Percentiles rank a stretch among this genome's conserved stretches.
These are phyloP conservation scores for Starmerella roubikii DNA, from an alignment of 805 yeast genomes.

Conservation along the genomic window DNA sequence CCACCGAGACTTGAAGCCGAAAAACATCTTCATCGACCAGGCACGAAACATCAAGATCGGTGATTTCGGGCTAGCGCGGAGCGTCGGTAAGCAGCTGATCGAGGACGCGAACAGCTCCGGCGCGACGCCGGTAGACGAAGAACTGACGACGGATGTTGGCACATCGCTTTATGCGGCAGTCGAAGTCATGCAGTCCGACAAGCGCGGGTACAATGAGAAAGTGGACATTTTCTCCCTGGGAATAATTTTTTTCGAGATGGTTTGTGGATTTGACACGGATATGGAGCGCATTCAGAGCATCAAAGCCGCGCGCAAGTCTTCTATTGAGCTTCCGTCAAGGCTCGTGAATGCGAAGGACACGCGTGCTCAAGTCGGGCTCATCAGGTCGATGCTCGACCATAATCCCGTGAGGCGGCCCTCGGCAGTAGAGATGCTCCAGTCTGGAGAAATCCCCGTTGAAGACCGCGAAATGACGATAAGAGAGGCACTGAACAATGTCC, in stretches of 20 bases:
- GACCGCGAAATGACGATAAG: slow-evolving; percentile 82
- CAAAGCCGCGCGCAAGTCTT: slow-evolving; percentile 44
- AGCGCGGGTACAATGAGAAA: slow-evolving; percentile 77
- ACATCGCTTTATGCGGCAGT: slow-evolving; percentile 86
- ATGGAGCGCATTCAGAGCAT: slow-evolving; percentile 81
- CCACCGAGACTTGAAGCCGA: slow-evolving; percentile 90
- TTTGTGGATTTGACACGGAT: slow-evolving; percentile 67
- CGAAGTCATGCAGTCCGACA: slow-evolving; percentile 44
- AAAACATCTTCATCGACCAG: slow-evolving; percentile 88
- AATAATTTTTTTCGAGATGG: slow-evolving; percentile 90
- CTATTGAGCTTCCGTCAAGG: slow-evolving; percentile 56
- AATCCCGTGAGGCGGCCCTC: slow-evolving; percentile 68
- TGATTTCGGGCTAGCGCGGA: slow-evolving; percentile 93
- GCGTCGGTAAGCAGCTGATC: slow-evolving; percentile 20
- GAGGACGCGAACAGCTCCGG: too few relatives aligned
- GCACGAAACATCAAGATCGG: slow-evolving; percentile 84
- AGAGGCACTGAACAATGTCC: slow-evolving; percentile 71
- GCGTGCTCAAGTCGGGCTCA: slow-evolving; percentile 51
- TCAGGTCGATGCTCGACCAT: slow-evolving; percentile 57
- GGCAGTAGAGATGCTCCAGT: slow-evolving; percentile 58
- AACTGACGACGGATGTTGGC: slow-evolving; percentile 84
- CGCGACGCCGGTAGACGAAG: slow-evolving; percentile 31
- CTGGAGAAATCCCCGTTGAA: slow-evolving; percentile 76
- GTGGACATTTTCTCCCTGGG: slow-evolving; percentile 95
- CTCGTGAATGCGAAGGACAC: slow-evolving; percentile 38